phyloP scores from a whole-genome alignment of 768 basidiomycete genomes.

The Cubamyces lactineus region DNA sequence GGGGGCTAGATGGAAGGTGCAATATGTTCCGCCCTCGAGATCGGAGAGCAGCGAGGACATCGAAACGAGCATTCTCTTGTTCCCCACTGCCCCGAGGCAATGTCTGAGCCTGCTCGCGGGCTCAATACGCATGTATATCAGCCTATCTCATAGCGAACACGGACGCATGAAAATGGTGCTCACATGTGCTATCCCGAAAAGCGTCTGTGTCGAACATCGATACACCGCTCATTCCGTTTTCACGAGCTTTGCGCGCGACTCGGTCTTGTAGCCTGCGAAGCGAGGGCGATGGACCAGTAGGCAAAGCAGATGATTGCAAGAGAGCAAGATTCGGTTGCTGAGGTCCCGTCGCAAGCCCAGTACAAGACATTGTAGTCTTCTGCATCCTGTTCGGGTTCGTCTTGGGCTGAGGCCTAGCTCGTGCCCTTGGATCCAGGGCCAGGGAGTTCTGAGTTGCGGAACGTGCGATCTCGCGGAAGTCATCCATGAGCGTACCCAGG shows the following conservation, averaged over 20 bases:
- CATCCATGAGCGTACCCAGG: conserved; percentile 40
- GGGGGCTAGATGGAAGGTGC: conserved; percentile 10
- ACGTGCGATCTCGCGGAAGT: conserved; percentile 42
- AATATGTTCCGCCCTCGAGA: not conserved
- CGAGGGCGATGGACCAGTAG: not conserved
- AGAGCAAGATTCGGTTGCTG: too few species aligned
- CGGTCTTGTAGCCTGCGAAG: not conserved
- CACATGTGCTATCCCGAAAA: too few species aligned
- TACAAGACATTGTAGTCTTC: too few species aligned
- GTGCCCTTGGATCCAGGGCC: not conserved
- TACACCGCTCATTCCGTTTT: too few species aligned
- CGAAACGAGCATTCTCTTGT: not conserved
- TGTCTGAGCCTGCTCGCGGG: too few species aligned
- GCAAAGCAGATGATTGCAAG: not conserved
- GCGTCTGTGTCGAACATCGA: too few species aligned
- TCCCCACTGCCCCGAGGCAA: too few species aligned
- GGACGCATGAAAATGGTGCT: too few species aligned
- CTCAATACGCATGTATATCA: too few species aligned
- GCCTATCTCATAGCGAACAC: too few species aligned
- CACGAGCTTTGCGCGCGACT: not conserved
- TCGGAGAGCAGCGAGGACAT: not conserved
- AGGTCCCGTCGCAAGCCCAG: too few species aligned
- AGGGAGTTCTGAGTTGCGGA: conserved; percentile 27
- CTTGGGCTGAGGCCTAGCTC: not conserved
- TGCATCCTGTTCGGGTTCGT: too few species aligned